Conservation (phyloP, 2,329 filamentous ascomycete genomes). For the Dactylonectria estremocensis region DNA sequence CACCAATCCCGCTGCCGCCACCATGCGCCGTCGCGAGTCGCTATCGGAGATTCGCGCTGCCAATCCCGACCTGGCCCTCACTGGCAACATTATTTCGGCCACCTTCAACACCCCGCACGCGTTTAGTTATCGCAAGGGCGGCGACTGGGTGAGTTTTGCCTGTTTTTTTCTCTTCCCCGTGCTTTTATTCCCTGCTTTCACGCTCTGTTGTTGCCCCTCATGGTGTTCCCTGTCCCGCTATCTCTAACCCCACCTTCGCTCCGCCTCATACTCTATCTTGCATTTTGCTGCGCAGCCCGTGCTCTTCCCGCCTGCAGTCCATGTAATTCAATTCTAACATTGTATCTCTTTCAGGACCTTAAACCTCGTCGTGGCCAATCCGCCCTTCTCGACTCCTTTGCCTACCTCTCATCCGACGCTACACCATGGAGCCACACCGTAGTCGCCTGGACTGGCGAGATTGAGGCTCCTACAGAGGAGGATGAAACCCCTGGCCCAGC, state of each 20-base stretch:
- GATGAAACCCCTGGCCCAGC: conserved; percentile 60
- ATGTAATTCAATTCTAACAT: conserved; percentile 15
- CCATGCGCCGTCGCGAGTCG: conserved; percentile 65
- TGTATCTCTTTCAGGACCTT: conserved; percentile 70
- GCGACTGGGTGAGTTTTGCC: conserved; percentile 71
- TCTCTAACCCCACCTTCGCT: conserved; percentile 34
- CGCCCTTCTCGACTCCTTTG: conserved; percentile 92
- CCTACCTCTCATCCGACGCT: conserved; percentile 86
- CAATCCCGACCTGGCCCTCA: conserved; percentile 71
- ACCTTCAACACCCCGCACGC: conserved; percentile 76
- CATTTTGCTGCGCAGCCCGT: conserved; percentile 28
- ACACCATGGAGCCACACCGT: conserved; percentile 93
- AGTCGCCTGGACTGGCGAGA: conserved; percentile 95
- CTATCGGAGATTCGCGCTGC: conserved; percentile 69
- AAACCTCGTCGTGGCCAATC: conserved; percentile 87
- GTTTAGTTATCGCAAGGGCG: conserved; percentile 70
- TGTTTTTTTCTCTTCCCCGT: conserved; percentile 20
- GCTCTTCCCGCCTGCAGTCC: conserved; percentile 6
- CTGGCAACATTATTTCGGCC: conserved; percentile 77
- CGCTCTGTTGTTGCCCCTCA: background rate
- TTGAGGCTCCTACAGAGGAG: conserved; percentile 69
- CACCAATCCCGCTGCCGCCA: conserved; percentile 23
- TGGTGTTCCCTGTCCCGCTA: conserved; percentile 5
- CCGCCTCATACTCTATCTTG: conserved; percentile 29
- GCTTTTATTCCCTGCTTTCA: background rate